Base-by-base conservation (phyloP, 306 rosid species). In the Quercus ilex region DNA sequence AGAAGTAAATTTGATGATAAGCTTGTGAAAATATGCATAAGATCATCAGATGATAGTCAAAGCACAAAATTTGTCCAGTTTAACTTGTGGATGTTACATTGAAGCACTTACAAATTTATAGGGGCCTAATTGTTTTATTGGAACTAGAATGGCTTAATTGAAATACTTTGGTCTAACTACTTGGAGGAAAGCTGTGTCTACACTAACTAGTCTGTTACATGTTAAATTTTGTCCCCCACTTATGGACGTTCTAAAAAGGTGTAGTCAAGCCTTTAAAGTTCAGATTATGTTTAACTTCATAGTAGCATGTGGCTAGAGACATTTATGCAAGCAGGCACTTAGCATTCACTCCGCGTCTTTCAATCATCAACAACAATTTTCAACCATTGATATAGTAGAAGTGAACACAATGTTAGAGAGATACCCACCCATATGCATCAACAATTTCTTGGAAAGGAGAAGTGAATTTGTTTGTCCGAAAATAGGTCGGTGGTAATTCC, bases 371-470 rank as follows among this genome's bases (percentile, higher is more conserved):
- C 65, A 67, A 33, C 51, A 19, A 35, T 64, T 31, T 30, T 64
- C 23, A 18, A 31, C 43, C 31, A 15, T 17, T 58, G 31, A 9
- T 78, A 65, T 23, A 52, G 57, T 38, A 83, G 14, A 67, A 23
- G 57, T 28, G 31, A 60, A 52, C 10, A 69, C 20, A 12, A 23
- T 7, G 64, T 70, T 49, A 56, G 28, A 73, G 75, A 26, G 56
- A 35, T 43, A 81, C 89, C 80, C 57, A 88, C 92, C 92, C 92
- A 43, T 88, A 88, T 56, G 92, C 90, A 84, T 88, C 92, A 69
- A 88, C 87, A 60, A 88, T 88, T 31, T 88, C 92, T 85, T 88
- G 92, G 84, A 88, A 88, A 43, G 92, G 79, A 77, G 90, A 55
- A 69, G 92, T 86, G 84, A 88, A 88, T 38, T 88, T 88, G 88